A percentile compares a stretch with the other conserved stretches of the same genome.
phyloP scores from a whole-genome alignment of 495 filamentous ascomycete species.

The Aspergillus haitiensis region DNA sequence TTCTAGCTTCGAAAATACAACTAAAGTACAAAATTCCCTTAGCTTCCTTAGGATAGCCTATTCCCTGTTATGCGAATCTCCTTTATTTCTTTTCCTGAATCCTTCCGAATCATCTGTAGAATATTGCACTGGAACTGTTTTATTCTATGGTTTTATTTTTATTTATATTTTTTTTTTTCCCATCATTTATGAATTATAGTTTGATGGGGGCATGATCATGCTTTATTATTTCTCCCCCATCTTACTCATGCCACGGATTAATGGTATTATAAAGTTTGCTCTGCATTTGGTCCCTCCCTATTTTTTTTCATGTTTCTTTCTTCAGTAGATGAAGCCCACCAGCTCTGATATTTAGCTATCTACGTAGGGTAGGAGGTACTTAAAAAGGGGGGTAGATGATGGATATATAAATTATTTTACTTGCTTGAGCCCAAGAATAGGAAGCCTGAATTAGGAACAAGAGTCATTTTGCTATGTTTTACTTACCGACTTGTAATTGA shows the following conservation, averaged over 20 bases:
- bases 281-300: slow-evolving; percentile 1
- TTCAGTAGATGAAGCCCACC: no score
- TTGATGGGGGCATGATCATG: slow-evolving; percentile 23
- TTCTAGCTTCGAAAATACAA: slow-evolving; percentile 49
- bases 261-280: slow-evolving; percentile 17
- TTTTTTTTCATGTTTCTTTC: background rate
- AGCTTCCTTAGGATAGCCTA: background rate
- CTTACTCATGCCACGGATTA: slow-evolving; percentile 9
- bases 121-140: slow-evolving; percentile 13
- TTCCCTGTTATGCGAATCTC: background rate
- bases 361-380: no score
- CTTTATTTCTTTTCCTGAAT: background rate
- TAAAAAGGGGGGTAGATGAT: no score
- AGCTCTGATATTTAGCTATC: no score
- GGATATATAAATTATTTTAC: no score
- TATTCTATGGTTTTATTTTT: slow-evolving; percentile 16
- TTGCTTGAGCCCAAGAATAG: no score
- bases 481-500: no score
- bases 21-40: slow-evolving; percentile 19
- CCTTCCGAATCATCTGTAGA: slow-evolving; percentile 18
- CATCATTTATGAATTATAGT: slow-evolving; percentile 27
- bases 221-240: slow-evolving; percentile 1
- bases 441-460: no score
- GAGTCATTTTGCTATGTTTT: no score
- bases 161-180: slow-evolving; percentile 9